Conservation (phyloP, 2,329 filamentous ascomycete species). For the Fusarium nygamai region DNA sequence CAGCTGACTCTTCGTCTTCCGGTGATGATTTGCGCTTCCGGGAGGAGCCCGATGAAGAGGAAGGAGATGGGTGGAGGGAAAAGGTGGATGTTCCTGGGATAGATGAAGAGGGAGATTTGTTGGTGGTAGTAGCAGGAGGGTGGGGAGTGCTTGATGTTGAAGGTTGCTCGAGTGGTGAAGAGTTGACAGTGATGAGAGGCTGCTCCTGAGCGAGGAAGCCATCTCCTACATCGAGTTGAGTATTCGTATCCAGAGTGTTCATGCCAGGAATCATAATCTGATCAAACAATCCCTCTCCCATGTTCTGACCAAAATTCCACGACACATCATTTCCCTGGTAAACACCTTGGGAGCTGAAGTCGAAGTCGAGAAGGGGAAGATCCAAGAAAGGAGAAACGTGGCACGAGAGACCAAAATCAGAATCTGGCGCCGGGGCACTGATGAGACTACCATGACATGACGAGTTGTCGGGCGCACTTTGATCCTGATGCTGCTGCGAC, state of each 20-base stretch:
- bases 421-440: slow-evolving; percentile 22
- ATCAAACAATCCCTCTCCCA: slow-evolving; percentile 23
- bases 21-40: slow-evolving; percentile 39
- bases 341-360: slow-evolving; percentile 3
- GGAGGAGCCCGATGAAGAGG: slow-evolving; percentile 28
- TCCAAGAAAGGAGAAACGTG: slow-evolving; percentile 29
- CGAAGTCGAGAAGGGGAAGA: slow-evolving; percentile 25
- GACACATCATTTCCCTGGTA: slow-evolving; percentile 14
- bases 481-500: slow-evolving; percentile 20
- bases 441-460: slow-evolving; percentile 36
- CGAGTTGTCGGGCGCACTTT: slow-evolving; percentile 7
- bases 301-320: slow-evolving; percentile 20
- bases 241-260: neutral
- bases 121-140: neutral
- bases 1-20: slow-evolving; percentile 38
- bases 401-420: slow-evolving; percentile 18
- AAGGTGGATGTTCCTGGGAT: slow-evolving; percentile 40
- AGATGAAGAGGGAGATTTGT: slow-evolving; percentile 32
- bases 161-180: slow-evolving; percentile 23
- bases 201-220: slow-evolving; percentile 32
- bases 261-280: slow-evolving; percentile 25
- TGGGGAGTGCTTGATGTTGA: slow-evolving; percentile 13
- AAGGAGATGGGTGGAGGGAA: slow-evolving; percentile 33
- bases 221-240: slow-evolving; percentile 27
- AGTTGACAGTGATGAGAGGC: slow-evolving; percentile 18